Evolutionary conservation across 1,284 basidiomycete genomes (phyloP), one percentile per base, ranked within the genome.

Genomic region (Laetiporus sulphureus): DNA sequence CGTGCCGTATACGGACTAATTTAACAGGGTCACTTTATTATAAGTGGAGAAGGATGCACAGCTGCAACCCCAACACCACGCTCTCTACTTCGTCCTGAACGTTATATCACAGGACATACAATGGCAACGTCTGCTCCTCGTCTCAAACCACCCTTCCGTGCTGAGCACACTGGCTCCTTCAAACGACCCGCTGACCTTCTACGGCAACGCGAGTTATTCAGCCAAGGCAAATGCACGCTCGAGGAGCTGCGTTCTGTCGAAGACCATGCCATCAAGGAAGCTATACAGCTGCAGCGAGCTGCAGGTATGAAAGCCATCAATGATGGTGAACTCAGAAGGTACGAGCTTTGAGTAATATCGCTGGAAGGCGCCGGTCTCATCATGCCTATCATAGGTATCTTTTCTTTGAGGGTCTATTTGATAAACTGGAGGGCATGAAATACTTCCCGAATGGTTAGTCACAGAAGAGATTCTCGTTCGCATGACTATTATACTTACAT

Each of bases 391-490:
- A 29, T n/a, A 79, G 77, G 51, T 65, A 66, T 36, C 65, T 71
- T 59, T 79, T 77, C 55, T 79, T 68, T 41, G 73, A 79, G 41
- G 73, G 73, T 11, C 73, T 78, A 18, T 80, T 75, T 54, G 72
- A 79, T 47, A 79, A 67, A 46, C 59, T 79, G 47, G 73, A 80
- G 36, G 82, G 83, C 34, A 80, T 83, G 69, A 70, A 67, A 31
- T 65, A 66, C 47, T 55, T 79, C 35, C 64, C 72, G 8, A 69
- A 71, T 39, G 70, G 79, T 82, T 51, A 34, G 71, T 60, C 25
- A 16, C 34, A 32, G 5, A 40, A 40, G 39, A 31, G 44, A 33
- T 34, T 30, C 50, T 23, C 13, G 36, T 22, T 29, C 43, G 29
- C 29, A 32, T 41, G 12, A 24, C n/a, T n/a, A 47, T 40, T 47